Evolutionary conservation across 148 eudicot species (phyloP).

Genomic region (Vaccinium corymbosum): DNA sequence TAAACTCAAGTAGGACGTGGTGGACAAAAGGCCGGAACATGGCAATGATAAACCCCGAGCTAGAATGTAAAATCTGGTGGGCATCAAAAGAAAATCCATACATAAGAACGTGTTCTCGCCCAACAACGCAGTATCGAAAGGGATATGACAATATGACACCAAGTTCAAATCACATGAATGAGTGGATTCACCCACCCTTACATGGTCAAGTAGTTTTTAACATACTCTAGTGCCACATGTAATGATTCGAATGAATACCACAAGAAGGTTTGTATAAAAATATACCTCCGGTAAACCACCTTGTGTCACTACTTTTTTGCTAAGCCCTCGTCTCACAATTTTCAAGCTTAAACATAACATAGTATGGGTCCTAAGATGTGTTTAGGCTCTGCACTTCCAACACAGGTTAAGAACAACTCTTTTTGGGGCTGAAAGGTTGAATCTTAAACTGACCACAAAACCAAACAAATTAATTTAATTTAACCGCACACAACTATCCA

Average conservation of each 20-base stretch:
- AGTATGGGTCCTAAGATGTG: neutral
- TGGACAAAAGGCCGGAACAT: neutral
- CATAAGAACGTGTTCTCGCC: neutral
- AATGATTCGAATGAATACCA: neutral
- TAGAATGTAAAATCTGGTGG: neutral
- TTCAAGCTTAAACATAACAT: neutral
- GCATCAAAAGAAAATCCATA: neutral
- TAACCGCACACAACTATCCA: neutral
- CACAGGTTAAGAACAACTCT: neutral
- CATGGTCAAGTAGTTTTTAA: neutral
- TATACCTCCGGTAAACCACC: neutral
- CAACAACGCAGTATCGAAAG: neutral
- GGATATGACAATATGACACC: neutral
- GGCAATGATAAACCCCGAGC: neutral
- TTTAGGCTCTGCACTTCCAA: neutral
- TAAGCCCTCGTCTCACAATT: neutral
- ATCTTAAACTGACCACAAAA: neutral
- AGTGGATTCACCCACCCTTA: neutral
- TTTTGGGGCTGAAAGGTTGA: neutral
- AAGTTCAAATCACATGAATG: neutral
- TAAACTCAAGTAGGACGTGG: neutral
- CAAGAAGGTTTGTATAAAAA: neutral
- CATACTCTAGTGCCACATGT: neutral
- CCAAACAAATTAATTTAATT: neutral
- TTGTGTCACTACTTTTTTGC: neutral